Evolutionary conservation across 768 basidiomycete species (phyloP), one percentile per base, ranked within the genome.

Genomic region (Hemileccinum impolitum): DNA sequence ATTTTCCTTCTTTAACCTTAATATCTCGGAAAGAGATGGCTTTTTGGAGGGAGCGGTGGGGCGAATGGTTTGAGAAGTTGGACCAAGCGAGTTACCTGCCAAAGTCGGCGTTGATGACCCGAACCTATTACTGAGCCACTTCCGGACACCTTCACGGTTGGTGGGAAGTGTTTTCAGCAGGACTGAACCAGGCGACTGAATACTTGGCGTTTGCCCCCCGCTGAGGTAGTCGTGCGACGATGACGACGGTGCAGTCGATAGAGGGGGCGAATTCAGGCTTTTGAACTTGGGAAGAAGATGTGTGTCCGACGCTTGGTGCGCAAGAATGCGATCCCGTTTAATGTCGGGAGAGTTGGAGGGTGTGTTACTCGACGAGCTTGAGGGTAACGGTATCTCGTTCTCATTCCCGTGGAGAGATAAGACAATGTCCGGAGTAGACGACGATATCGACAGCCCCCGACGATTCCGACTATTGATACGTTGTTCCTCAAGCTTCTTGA

Each of bases 401-500:
- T 83, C 79, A 48, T 72, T 69, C 30, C 70, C 71, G 41, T 73
- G 72, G 34, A 73, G 70, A 18, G 76, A 66, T 3, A 74, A 63
- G 40, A 71, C 65, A 36, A 78, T 70, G 41, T 80, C 77, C 12
- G 78, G 76, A 14, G 75, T 75, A 10, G 79, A 77, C 8, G 73
- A 69, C 3, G 76, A 77, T 65, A 65, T 70, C 43, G 63, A 75
- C 39, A 81, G 66, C 6, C 77, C 78, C 45, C 77, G 77, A 39
- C 77, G 77, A 46, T 75, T 74, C 30, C 81, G 79, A 56, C 74
- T 81, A 28, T 66, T 68, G 45, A 63, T 65, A 44, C 83, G 76
- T 59, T 87, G 80, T 61, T 88, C 84, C 63, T 88, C 88, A 32
- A 93, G 73, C 57, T 80, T 79, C 60, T 84, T 78, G 66, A 93